phyloP scores from a whole-genome alignment of 2,329 filamentous ascomycete species.

The Fusarium verticillioides region DNA sequence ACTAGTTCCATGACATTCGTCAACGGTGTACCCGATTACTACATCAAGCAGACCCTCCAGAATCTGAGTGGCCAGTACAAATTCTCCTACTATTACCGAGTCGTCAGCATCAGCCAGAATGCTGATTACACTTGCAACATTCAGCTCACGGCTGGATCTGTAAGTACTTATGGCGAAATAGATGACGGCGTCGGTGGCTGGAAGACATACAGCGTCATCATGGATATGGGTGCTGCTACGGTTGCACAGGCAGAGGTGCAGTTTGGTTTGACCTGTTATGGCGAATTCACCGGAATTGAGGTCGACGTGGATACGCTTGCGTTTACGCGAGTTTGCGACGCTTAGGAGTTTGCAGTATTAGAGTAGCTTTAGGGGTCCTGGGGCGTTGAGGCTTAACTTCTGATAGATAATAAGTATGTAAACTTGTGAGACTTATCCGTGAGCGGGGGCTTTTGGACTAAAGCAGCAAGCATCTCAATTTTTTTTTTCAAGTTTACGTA shows the following conservation, averaged over 20 bases:
- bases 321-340: background rate
- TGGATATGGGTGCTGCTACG: background rate
- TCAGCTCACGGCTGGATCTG: background rate
- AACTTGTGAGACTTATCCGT: too few species aligned
- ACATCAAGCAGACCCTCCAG: background rate
- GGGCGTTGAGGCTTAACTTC: background rate
- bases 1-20: background rate
- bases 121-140: background rate
- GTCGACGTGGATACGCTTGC: background rate
- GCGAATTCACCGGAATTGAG: background rate
- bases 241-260: background rate
- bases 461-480: too few species aligned
- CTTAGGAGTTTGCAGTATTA: background rate
- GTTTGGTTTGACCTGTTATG: background rate
- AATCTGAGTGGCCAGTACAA: background rate
- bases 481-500: too few species aligned
- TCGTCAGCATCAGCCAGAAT: accelerated
- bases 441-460: too few species aligned
- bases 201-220: background rate
- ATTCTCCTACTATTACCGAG: background rate
- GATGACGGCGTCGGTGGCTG: background rate
- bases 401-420: too few species aligned
- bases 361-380: too few species aligned
- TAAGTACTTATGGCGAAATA: accelerated
- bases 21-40: background rate